phyloP scores from a whole-genome alignment of 2,329 filamentous ascomycete species.

The Pseudocercospora musae region DNA sequence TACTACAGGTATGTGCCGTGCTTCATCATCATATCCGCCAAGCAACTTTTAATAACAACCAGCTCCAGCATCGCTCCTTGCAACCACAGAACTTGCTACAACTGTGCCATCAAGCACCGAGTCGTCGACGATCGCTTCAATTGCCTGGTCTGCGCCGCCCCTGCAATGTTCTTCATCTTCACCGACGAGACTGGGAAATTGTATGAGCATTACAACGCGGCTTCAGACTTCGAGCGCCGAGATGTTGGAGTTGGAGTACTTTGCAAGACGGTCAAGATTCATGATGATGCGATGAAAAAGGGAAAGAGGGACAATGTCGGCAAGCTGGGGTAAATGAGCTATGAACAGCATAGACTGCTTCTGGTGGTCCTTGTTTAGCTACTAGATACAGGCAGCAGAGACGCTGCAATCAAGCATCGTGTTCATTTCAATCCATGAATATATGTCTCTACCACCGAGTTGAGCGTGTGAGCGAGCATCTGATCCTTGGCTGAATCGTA shows the following conservation, averaged over 20 bases:
- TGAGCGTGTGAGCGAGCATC: neutral
- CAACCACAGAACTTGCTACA: conserved; percentile 4
- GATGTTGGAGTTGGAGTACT: neutral
- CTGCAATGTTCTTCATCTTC: neutral
- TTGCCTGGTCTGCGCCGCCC: neutral
- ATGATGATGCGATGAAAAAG: neutral
- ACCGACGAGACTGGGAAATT: neutral
- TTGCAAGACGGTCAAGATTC: neutral
- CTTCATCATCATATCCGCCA: neutral
- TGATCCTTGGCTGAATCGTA: neutral
- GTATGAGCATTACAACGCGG: neutral
- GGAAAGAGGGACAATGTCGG: neutral
- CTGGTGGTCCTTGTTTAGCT: neutral
- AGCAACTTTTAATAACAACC: neutral
- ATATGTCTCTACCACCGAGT: no score
- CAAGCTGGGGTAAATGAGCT: neutral
- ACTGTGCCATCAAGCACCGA: neutral
- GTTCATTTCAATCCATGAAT: no score
- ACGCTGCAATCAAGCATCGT: neutral
- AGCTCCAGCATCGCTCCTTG: neutral
- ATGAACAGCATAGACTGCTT: neutral
- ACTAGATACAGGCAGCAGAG: neutral
- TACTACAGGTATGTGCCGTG: neutral
- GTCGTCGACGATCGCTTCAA: neutral
- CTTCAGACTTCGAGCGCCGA: neutral